Conservation (phyloP, 176 grass and related monocot genomes). For the Zea mays region Zm-B73-REFERENCE-NAM-5.0 NC_050105.1:123310001-123310500, state of each 20-base stretch:
- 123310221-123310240: slow-evolving; percentile 78
- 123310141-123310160: slow-evolving; percentile 12
- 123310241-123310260: slow-evolving; percentile 45
- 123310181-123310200: slow-evolving; percentile 67
- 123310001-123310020: slow-evolving; percentile 82
- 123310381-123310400: slow-evolving; percentile 41
- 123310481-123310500: neutral
- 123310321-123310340: slow-evolving; percentile 82
- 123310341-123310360: slow-evolving; percentile 55
- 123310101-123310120: slow-evolving; percentile 63
- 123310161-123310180: slow-evolving; percentile 66
- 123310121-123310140: slow-evolving; percentile 37
- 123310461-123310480: neutral
- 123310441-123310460: neutral
- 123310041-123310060: slow-evolving; percentile 51
- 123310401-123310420: no score
- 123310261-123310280: slow-evolving; percentile 59
- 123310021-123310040: slow-evolving; percentile 49
- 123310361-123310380: slow-evolving; percentile 55
- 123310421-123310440: neutral
- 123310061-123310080: slow-evolving; percentile 57
- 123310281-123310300: slow-evolving; percentile 62
- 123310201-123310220: slow-evolving; percentile 61
- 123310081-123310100: slow-evolving; percentile 47
- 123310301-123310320: slow-evolving; percentile 90